Percentiles rank a stretch among this genome's conserved stretches.
phyloP scores from a whole-genome alignment of 495 filamentous ascomycete species.

The Podospora fimiseda region DNA sequence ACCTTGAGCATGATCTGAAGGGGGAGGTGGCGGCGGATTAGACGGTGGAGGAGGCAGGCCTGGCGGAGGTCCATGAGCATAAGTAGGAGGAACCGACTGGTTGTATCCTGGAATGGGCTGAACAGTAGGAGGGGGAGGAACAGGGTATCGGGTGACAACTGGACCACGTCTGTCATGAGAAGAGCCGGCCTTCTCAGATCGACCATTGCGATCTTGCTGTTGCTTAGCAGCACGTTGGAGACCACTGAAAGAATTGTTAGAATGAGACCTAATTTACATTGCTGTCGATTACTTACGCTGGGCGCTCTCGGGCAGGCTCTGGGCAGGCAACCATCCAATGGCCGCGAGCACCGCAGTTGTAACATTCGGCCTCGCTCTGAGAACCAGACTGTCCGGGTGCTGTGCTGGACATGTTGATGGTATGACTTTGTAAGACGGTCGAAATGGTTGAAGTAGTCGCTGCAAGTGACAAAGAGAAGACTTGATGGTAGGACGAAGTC shows the following conservation, averaged over 20 bases:
- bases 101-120: constrained; percentile 17
- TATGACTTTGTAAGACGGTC: neutral
- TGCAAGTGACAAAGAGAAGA: no score
- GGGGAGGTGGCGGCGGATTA: constrained; percentile 23
- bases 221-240: constrained; percentile 31
- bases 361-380: constrained; percentile 38
- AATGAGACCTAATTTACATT: constrained; percentile 1
- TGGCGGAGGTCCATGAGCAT: neutral
- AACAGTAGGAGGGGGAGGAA: constrained; percentile 23
- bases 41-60: constrained; percentile 20
- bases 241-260: constrained; percentile 29
- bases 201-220: constrained; percentile 32
- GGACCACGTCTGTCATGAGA: constrained; percentile 33
- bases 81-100: neutral
- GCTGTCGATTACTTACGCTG: constrained; percentile 49
- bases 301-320: constrained; percentile 41
- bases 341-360: constrained; percentile 44
- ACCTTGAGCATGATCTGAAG: constrained; percentile 19
- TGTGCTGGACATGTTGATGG: constrained; percentile 23
- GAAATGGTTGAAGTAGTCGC: neutral
- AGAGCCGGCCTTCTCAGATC: constrained; percentile 23
- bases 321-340: constrained; percentile 48
- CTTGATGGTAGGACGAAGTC: no score
- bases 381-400: constrained; percentile 30
- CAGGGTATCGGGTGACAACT: constrained; percentile 38